Base-by-base conservation (phyloP, 2,329 filamentous ascomycete species). In the Fusarium sp. region DNA sequence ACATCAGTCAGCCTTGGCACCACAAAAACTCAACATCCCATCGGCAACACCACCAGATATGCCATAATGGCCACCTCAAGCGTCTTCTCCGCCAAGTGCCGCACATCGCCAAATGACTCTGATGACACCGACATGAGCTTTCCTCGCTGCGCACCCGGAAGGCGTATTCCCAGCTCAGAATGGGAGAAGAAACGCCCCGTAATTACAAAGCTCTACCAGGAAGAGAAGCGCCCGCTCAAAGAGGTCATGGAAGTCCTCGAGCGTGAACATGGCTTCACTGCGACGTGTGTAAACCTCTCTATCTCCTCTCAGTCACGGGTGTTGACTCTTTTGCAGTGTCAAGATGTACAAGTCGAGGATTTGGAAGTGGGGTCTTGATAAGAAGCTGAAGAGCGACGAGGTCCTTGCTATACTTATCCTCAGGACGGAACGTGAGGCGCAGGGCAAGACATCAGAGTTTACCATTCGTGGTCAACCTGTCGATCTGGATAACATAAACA, bases 321-420 rank as follows among this genome's bases (percentile, higher is more conserved):
- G 18, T 41, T 66, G 30, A 44, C 42, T 20, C 14, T n/a, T 15
- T 27, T 23, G 18, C 61, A 83, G 81, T 23, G 80, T 81, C 58
- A 82, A 82, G 70, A 83, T 83, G 80, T 83, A 81, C 74, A 83
- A 83, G 76, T 82, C 81, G 46, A 78, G 81, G 46, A 82, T 83
- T 50, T 81, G 78, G 76, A 80, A 80, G 69, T 83, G 82, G 82
- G 79, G 80, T 8, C 78, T 83, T 44, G 80, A 82, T 55, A 83
- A 83, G 70, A 83, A 83, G 69, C 75, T 83, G 54, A 82, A 82
- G 67, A 79, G 81, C 45, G 79, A 81, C 33, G 82, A 83, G 61
- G 80, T 83, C 7, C 67, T 83, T 27, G 79, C 81, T 56, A 80
- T 83, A 48, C 78, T 83, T 42, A 76, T 80, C 33, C 76, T 80